These are phyloP conservation scores for Didymella arachidicola DNA, from an alignment of 2,329 filamentous ascomycete genomes.

Conservation along the genomic window DNA sequence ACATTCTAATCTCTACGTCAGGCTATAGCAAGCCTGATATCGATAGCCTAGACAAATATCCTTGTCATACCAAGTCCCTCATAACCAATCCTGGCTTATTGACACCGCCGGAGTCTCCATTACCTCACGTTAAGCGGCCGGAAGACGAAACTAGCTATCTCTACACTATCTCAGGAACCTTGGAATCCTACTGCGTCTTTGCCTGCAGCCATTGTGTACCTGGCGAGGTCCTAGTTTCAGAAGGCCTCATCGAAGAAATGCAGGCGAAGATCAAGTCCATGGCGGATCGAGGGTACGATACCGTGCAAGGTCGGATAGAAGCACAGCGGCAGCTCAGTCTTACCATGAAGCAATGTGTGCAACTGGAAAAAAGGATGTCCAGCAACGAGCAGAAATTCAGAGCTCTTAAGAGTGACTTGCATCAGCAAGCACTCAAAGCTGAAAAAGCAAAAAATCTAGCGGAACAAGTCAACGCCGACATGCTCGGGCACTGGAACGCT, in stretches of 20 bases:
- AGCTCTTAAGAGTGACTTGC: background rate
- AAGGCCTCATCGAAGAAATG: background rate
- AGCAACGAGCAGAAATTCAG: background rate
- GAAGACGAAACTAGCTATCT: background rate
- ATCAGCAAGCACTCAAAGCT: background rate
- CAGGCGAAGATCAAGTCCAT: background rate
- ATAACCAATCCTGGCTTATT: background rate
- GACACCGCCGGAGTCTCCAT: background rate
- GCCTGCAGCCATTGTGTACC: background rate
- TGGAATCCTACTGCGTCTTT: background rate
- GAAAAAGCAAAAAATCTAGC: background rate
- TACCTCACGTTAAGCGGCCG: background rate
- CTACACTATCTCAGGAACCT: background rate
- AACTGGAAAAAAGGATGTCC: background rate
- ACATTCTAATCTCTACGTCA: background rate
- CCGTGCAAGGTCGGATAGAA: background rate
- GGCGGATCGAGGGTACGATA: background rate
- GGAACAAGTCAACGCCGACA: background rate
- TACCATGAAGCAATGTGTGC: background rate
- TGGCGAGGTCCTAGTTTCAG: background rate
- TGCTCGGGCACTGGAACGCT: background rate
- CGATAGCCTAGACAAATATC: background rate
- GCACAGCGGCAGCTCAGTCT: background rate
- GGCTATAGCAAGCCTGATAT: background rate
- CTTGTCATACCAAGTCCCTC: background rate